Percentiles rank a stretch among this genome's conserved stretches.
These are phyloP conservation scores for Eucalyptus victrix DNA, from an alignment of 345 rosid species.

Conservation along the genomic window DNA sequence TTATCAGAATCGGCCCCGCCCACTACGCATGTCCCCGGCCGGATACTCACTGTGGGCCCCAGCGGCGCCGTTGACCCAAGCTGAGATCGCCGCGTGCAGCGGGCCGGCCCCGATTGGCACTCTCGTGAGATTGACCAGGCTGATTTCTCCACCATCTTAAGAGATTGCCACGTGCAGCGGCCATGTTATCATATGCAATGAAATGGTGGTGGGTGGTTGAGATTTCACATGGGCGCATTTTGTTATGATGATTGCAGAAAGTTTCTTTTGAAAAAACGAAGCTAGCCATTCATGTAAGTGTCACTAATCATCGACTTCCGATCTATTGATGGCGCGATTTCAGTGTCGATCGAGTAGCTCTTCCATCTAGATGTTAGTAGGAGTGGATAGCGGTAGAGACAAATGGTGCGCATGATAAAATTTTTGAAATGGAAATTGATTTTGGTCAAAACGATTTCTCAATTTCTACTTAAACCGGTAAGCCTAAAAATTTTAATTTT, in stretches of 20 bases:
- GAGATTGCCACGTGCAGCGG: neutral
- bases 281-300: rapidly evolving
- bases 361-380: neutral
- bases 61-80: neutral
- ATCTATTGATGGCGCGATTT: rapidly evolving
- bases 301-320: neutral
- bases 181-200: neutral
- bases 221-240: neutral
- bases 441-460: too few relatives aligned
- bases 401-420: too few relatives aligned
- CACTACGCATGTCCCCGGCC: neutral
- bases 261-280: rapidly evolving
- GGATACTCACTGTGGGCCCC: neutral
- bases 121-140: neutral
- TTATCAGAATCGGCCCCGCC: neutral
- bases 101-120: neutral
- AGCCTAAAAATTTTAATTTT: too few relatives aligned
- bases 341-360: neutral
- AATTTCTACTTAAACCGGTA: too few relatives aligned
- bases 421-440: too few relatives aligned
- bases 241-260: neutral
- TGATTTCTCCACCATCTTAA: neutral
- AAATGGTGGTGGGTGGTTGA: neutral
- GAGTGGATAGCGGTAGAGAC: rapidly evolving
- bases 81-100: neutral